Conservation (phyloP, 148 eudicot genomes). For the Hydrangea macrophylla region DNA sequence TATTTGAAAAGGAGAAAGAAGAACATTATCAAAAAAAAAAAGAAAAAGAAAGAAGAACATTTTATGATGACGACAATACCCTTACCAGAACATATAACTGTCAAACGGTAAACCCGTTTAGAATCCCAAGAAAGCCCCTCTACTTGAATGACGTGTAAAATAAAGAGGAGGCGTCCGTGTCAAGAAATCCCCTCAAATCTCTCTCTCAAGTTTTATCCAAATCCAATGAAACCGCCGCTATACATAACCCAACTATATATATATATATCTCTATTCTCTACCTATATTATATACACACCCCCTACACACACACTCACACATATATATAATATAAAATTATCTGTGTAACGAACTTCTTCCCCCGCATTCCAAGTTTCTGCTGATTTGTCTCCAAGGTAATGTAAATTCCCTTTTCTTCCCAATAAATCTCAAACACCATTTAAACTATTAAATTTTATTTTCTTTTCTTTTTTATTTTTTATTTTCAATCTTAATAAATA, state of each 20-base stretch:
- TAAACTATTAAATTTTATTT: background rate
- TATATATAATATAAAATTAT: background rate
- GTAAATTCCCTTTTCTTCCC: background rate
- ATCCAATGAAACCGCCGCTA: constrained; percentile 1
- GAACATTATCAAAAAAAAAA: no score
- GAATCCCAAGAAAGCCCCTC: constrained; percentile 19
- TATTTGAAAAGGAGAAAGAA: no score
- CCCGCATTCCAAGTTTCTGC: constrained; percentile 10
- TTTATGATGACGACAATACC: background rate
- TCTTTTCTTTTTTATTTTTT: background rate
- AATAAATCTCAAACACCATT: background rate
- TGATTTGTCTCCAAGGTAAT: constrained; percentile 6
- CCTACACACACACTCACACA: background rate
- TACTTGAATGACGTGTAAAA: constrained; percentile 19
- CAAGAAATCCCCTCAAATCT: constrained; percentile 40
- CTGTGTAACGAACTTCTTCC: constrained; percentile 13
- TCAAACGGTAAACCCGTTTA: constrained; percentile 13
- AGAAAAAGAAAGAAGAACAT: no score
- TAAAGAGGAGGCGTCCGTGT: constrained; percentile 36
- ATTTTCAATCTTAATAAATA: no score
- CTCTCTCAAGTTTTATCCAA: constrained; percentile 9
- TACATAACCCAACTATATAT: background rate
- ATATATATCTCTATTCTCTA: no score
- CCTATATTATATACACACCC: no score
- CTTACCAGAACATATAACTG: constrained; percentile 14